Percentiles rank a stretch among this genome's conserved stretches.
Conservation (phyloP, 1,139 yeast genomes). For the Lodderomyces beijingensis region DNA sequence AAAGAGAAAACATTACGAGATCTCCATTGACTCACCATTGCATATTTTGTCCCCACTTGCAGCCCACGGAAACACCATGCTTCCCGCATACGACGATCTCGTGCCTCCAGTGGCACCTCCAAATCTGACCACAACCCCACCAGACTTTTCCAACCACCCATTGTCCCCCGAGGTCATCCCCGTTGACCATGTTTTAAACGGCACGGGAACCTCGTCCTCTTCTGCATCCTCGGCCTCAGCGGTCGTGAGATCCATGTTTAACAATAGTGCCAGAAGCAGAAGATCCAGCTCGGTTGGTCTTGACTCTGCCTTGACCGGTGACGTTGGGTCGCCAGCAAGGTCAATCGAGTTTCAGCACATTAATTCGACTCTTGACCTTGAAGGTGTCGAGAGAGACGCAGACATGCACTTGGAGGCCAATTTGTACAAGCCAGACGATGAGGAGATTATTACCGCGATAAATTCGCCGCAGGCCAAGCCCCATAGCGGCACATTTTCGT, state of each 20-base stretch:
- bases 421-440: slow-evolving; percentile 52
- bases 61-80: slow-evolving; percentile 68
- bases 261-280: slow-evolving; percentile 10
- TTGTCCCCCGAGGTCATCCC: slow-evolving; percentile 55
- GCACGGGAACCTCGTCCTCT: not conserved
- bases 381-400: slow-evolving; percentile 24
- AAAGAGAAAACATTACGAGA: slow-evolving; percentile 83
- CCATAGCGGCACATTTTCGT: slow-evolving; percentile 31
- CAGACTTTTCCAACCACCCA: slow-evolving; percentile 18
- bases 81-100: slow-evolving; percentile 50
- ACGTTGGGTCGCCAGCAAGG: slow-evolving; percentile 2
- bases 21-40: slow-evolving; percentile 87
- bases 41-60: slow-evolving; percentile 64
- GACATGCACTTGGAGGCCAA: slow-evolving; percentile 55
- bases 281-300: slow-evolving; percentile 3
- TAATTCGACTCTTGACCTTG: slow-evolving; percentile 18
- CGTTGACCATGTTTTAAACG: slow-evolving; percentile 24
- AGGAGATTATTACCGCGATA: slow-evolving; percentile 24
- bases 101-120: not conserved
- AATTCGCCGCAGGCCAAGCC: slow-evolving; percentile 61
- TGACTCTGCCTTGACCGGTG: not conserved
- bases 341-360: slow-evolving; percentile 27
- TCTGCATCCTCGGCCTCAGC: not conserved
- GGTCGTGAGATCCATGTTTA: slow-evolving; percentile 1
- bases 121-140: slow-evolving; percentile 12